phyloP scores from a whole-genome alignment of 2,329 filamentous ascomycete genomes.

The Paecilomyces dactylethromorphus region DNA sequence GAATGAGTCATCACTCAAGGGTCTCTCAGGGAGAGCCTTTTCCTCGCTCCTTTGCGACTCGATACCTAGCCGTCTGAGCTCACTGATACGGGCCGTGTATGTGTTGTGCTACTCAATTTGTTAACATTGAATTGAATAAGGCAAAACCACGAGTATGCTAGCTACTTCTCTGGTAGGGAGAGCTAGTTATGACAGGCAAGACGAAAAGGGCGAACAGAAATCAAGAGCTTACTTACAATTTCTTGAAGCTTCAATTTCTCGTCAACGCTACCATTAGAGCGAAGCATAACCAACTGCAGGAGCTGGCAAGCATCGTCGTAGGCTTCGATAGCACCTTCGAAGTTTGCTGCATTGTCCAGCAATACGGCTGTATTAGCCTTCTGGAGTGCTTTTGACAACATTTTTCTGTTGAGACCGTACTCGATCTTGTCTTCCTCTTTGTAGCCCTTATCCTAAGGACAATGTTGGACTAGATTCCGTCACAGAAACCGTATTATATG shows the following conservation, averaged over 20 bases:
- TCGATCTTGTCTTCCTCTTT: constrained; percentile 25
- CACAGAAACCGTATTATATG: not conserved
- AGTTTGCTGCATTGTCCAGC: constrained; percentile 92
- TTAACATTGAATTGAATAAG: constrained; percentile 10
- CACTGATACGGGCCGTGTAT: constrained; percentile 83
- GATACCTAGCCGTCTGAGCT: constrained; percentile 65
- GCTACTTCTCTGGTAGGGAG: not conserved
- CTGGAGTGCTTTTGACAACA: constrained; percentile 91
- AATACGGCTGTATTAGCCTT: constrained; percentile 95
- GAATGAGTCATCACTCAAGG: constrained; percentile 55
- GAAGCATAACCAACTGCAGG: constrained; percentile 77
- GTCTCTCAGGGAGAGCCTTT: constrained; percentile 71
- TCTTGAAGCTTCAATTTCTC: constrained; percentile 76
- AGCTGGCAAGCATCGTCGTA: constrained; percentile 88
- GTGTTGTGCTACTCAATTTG: constrained; percentile 61
- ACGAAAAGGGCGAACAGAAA: not conserved
- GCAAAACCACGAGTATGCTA: not conserved
- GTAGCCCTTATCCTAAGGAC: not conserved
- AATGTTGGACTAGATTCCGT: not conserved
- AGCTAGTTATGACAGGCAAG: not conserved
- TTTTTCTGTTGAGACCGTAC: constrained; percentile 73
- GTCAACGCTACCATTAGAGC: constrained; percentile 80
- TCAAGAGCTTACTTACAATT: constrained; percentile 60
- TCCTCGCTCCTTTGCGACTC: constrained; percentile 46
- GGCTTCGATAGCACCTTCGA: constrained; percentile 81